Evolutionary conservation across 2,329 filamentous ascomycete species (phyloP).

Genomic region (Escovopsis weberi): DNA sequence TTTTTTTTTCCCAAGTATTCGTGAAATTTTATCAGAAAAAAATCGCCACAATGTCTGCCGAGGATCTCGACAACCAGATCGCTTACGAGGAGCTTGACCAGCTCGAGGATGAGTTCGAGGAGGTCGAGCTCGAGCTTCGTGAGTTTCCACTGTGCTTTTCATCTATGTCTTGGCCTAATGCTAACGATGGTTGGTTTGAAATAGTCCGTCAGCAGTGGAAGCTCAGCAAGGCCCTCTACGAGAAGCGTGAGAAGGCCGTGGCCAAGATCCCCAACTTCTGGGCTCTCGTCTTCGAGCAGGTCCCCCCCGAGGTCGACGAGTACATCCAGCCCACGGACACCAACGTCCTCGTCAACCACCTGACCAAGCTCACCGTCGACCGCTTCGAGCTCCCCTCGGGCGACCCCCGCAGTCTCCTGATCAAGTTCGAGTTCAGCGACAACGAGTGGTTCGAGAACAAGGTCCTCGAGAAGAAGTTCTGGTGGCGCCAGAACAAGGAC

Average conservation of each 20-base stretch:
- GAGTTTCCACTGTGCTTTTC: constrained; percentile 22
- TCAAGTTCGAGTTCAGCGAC: constrained; percentile 63
- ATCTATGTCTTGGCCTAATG: background rate
- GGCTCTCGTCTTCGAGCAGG: constrained; percentile 83
- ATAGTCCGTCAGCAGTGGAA: constrained; percentile 59
- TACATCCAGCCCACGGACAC: constrained; percentile 75
- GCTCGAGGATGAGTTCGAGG: constrained; percentile 72
- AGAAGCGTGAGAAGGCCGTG: constrained; percentile 57
- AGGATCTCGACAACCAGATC: constrained; percentile 27
- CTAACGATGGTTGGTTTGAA: background rate
- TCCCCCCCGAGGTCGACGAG: constrained; percentile 73
- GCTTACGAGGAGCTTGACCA: constrained; percentile 65
- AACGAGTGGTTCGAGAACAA: constrained; percentile 74
- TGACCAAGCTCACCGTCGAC: constrained; percentile 56
- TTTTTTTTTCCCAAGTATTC: background rate
- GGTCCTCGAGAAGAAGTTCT: constrained; percentile 82
- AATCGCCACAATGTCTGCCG: constrained; percentile 20
- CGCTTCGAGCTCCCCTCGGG: constrained; percentile 67
- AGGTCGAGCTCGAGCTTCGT: constrained; percentile 74
- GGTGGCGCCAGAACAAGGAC: constrained; percentile 56
- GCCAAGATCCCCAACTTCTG: constrained; percentile 76
- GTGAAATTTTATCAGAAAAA: background rate
- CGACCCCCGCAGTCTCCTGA: constrained; percentile 65
- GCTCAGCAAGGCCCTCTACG: constrained; percentile 57
- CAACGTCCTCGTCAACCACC: constrained; percentile 51